Evolutionary conservation across 495 filamentous ascomycete genomes (phyloP), one percentile per base, ranked within the genome.

Genomic region (Penicillium fimorum): DNA sequence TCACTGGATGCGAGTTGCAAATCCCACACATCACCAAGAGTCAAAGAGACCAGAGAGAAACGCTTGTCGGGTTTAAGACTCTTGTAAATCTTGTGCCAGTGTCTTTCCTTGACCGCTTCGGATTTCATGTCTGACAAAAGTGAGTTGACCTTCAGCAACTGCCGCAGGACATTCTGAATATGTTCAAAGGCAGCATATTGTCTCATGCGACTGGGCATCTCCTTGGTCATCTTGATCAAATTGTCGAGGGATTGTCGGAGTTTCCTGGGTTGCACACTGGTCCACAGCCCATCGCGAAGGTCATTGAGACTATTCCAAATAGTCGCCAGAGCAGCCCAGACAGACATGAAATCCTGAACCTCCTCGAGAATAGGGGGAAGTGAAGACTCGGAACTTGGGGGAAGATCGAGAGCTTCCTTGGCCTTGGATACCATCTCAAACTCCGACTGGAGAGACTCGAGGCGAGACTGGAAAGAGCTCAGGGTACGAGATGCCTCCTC

Each of bases 161-260:
- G 83, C 9, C 91, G 88, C n/a, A 97, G 81, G 25, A 93, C 87
- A 56, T 85, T 89, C 64, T 99, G 94, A 32, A 97, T 89, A 63
- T 99, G 92, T 70, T 97, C 94, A 69, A 99, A 99, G 12, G 94
- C 95, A 59, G 94, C 94, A 70, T 99, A 99, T 64, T 99, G 94
- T 46, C 94, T 86, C 95, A 97, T 99, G 43, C 94, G 86, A 70
- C 90, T 96, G 0, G 94, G 94, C 94, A 99, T 99, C 56, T 97
- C 92, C 76, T 96, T 99, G 45, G 92, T 96, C 87, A 96, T 94
- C 75, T 96, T 96, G 67, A 97, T 89, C 29, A 97, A 80, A 35
- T 85, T 84, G 65, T 99, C 94, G 47, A 99, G 84, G 15, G 90
- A 87, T 55, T 89, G 82, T 29, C 95, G 83, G 56, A 97, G 82